Conservation (phyloP, 441 rosid species). For the Euphorbia celastroides region DNA sequence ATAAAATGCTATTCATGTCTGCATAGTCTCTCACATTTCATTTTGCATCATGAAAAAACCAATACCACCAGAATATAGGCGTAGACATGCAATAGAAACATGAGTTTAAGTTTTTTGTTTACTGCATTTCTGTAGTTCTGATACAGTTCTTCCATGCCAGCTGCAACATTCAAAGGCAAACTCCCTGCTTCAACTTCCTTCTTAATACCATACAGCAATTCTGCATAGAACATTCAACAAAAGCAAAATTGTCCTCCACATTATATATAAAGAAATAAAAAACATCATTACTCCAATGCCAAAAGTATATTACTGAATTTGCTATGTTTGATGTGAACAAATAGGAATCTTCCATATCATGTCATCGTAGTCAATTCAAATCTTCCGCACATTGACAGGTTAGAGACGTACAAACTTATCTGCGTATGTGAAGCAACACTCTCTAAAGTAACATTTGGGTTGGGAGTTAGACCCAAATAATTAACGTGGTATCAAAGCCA, state of each 20-base stretch:
- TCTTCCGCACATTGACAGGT: background rate
- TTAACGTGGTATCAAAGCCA: background rate
- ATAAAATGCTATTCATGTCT: background rate
- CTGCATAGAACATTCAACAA: conserved; percentile 39
- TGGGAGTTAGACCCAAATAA: background rate
- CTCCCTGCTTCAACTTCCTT: conserved; percentile 74
- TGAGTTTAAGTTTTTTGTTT: conserved; percentile 32
- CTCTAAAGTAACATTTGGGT: background rate
- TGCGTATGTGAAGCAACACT: background rate
- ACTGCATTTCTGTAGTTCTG: conserved; percentile 93
- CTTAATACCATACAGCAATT: conserved; percentile 65
- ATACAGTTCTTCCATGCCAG: conserved; percentile 80
- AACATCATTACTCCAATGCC: background rate
- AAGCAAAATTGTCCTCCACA: conserved; percentile 12
- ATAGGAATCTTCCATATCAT: background rate
- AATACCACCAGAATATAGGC: conserved; percentile 16
- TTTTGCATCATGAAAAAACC: conserved; percentile 5
- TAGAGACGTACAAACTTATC: background rate
- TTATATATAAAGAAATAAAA: background rate
- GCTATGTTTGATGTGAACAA: background rate
- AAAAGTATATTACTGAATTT: background rate
- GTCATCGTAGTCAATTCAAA: background rate
- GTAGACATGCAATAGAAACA: conserved; percentile 25
- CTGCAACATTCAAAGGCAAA: conserved; percentile 66
- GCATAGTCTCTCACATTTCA: background rate